Conservation (phyloP, 177 flowering plant species). For the Vitis hybrid region DNA sequence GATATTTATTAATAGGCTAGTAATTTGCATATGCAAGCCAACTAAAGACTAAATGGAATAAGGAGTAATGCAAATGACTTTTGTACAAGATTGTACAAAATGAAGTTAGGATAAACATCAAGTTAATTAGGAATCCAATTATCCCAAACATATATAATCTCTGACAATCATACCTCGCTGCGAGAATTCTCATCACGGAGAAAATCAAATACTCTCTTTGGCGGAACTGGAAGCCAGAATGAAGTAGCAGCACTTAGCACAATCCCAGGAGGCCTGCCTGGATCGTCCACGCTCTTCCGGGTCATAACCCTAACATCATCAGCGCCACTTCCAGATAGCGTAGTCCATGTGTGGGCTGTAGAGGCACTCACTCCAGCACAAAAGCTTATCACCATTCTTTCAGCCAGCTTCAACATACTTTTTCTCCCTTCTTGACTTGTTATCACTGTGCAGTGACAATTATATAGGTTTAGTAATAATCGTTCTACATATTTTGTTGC, state of each 20-base stretch:
- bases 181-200: conserved; percentile 74
- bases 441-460: conserved; percentile 35
- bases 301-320: conserved; percentile 87
- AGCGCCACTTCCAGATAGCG: conserved; percentile 69
- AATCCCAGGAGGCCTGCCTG: conserved; percentile 82
- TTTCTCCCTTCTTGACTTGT: conserved; percentile 71
- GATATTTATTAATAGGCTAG: too few relatives aligned
- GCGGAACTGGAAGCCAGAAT: conserved; percentile 81
- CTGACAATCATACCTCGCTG: conserved; percentile 49
- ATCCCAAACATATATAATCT: too few relatives aligned
- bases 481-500: not conserved
- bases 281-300: conserved; percentile 73
- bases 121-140: too few relatives aligned
- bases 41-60: too few relatives aligned
- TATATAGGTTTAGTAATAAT: not conserved
- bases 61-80: too few relatives aligned
- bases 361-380: conserved; percentile 84
- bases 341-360: conserved; percentile 79
- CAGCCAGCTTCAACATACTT: conserved; percentile 82
- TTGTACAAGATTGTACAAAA: too few relatives aligned
- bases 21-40: too few relatives aligned
- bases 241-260: conserved; percentile 87
- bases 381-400: conserved; percentile 84
- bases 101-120: too few relatives aligned
- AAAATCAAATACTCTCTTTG: conserved; percentile 72